These are phyloP conservation scores for Aspergillus persii DNA, from an alignment of 2,329 filamentous ascomycete species.

Conservation along the genomic window DNA sequence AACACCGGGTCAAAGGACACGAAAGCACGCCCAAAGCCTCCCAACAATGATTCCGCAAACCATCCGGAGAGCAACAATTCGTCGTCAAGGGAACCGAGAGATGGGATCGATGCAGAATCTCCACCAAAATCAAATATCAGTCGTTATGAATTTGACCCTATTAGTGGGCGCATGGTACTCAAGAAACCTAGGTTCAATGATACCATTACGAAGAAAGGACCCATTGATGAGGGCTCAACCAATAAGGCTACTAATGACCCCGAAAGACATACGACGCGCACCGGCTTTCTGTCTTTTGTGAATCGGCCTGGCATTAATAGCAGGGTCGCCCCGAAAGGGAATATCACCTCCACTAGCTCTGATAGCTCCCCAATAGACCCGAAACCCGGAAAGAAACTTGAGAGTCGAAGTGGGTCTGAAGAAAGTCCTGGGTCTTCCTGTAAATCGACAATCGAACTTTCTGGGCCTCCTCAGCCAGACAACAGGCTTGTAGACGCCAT, in stretches of 20 bases:
- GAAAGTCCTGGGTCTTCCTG: background rate
- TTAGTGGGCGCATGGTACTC: constrained; percentile 42
- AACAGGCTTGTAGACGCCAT: background rate
- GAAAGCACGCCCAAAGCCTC: background rate
- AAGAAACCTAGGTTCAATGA: constrained; percentile 5
- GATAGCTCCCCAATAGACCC: background rate
- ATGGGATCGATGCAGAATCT: background rate
- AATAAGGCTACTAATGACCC: background rate
- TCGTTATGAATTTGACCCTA: constrained; percentile 40
- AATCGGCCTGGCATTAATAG: background rate
- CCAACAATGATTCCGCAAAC: constrained; percentile 4
- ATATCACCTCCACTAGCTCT: background rate
- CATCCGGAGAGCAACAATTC: constrained; percentile 3
- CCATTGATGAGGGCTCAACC: background rate
- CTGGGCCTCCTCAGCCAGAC: background rate
- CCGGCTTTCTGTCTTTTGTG: constrained; percentile 9
- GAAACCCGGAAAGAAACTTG: background rate
- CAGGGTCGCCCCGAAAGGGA: background rate
- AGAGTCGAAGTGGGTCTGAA: background rate
- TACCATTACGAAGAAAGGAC: background rate
- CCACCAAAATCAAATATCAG: background rate
- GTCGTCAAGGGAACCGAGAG: background rate
- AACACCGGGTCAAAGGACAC: background rate
- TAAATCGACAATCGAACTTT: no score
- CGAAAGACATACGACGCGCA: background rate